Evolutionary conservation across 2,329 filamentous ascomycete genomes (phyloP).

Genomic region (Pseudogymnoascus sp.): DNA sequence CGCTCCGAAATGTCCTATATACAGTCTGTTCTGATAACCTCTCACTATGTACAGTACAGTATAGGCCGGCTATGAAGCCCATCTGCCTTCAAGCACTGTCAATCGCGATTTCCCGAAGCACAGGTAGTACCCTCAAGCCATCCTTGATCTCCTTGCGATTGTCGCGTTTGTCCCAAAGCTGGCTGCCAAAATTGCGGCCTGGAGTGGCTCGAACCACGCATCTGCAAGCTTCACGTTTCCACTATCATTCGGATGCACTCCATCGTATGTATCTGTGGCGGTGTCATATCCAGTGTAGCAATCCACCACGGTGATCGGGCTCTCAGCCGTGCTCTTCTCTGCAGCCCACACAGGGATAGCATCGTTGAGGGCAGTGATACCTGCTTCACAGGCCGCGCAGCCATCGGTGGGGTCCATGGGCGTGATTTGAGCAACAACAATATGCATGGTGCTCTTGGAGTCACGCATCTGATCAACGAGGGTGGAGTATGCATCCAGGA

Average conservation of each 20-base stretch:
- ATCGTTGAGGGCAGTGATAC: conserved; percentile 21
- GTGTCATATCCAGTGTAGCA: conserved; percentile 28
- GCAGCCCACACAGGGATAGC: conserved; percentile 27
- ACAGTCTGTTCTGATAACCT: not conserved
- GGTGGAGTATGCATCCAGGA: conserved; percentile 30
- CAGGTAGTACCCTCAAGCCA: not conserved
- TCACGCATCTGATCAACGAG: conserved; percentile 35
- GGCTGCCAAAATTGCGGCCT: not conserved
- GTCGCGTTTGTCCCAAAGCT: not conserved
- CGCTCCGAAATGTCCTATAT: not conserved
- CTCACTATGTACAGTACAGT: not conserved
- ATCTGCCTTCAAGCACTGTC: not conserved
- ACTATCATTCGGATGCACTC: conserved; percentile 27
- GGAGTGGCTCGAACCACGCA: conserved; percentile 21
- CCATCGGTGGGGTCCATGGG: conserved; percentile 25
- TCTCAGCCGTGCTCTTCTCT: conserved; percentile 20
- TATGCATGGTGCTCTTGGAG: conserved; percentile 32
- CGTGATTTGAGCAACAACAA: conserved; percentile 30
- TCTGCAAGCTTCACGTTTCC: conserved; percentile 26
- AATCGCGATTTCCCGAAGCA: not conserved
- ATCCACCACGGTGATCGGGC: conserved; percentile 29
- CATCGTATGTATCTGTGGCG: conserved; percentile 25
- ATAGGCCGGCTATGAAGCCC: not conserved
- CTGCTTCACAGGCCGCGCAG: conserved; percentile 21
- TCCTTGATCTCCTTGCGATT: not conserved